Conservation (phyloP, 257 asterid genomes). For the Voacanga thouarsii region DNA sequence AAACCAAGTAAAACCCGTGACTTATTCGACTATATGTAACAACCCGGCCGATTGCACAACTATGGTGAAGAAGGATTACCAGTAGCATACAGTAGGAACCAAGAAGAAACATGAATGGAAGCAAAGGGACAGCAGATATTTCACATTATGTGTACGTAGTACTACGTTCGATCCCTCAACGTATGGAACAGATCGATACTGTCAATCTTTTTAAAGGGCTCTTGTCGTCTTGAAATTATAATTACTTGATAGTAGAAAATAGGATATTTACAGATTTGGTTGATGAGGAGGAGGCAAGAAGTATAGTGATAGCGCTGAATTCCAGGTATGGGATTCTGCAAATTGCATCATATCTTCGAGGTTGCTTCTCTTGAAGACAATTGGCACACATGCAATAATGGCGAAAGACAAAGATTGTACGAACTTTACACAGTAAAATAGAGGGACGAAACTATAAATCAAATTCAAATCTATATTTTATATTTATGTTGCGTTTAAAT, state of each 20-base stretch:
- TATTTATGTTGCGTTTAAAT: too few relatives aligned
- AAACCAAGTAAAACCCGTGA: neutral
- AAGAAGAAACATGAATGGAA: neutral
- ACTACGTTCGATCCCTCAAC: too few relatives aligned
- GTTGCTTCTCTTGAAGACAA: slow-evolving; percentile 26
- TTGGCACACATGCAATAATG: slow-evolving; percentile 27
- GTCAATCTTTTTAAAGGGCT: too few relatives aligned
- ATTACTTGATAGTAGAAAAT: too few relatives aligned
- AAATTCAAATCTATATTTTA: too few relatives aligned
- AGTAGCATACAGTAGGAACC: neutral
- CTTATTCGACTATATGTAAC: neutral
- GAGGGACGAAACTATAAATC: too few relatives aligned
- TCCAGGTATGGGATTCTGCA: slow-evolving; percentile 17
- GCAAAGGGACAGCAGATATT: too few relatives aligned
- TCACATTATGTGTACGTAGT: too few relatives aligned
- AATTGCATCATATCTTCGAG: slow-evolving; percentile 10
- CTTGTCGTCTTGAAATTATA: too few relatives aligned
- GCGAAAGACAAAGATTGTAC: neutral
- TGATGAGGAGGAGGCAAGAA: neutral
- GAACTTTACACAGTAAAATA: too few relatives aligned
- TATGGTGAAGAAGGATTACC: neutral
- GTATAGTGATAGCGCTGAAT: slow-evolving; percentile 8
- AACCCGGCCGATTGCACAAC: neutral
- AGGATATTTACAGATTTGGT: neutral
- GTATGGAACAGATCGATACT: too few relatives aligned